Conservation (phyloP, 148 eudicot species). For the Rhododendron griersonianum region DNA sequence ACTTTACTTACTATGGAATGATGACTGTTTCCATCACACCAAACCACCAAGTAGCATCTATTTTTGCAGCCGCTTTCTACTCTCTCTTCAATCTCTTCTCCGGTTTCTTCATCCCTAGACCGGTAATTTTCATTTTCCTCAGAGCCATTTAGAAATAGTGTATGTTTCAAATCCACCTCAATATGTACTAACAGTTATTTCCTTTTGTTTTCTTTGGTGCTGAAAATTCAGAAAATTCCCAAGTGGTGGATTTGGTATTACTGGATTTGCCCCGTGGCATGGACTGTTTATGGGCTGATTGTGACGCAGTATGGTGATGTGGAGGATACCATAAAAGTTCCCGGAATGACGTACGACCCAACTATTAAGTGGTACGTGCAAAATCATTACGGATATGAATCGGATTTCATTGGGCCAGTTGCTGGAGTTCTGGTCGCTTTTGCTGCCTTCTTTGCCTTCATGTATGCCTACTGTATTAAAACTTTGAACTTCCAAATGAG, state of each 20-base stretch:
- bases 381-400: constrained; percentile 63
- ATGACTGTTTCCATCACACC: constrained; percentile 98
- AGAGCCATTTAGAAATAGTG: neutral
- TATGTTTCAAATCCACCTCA: neutral
- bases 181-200: neutral
- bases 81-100: constrained; percentile 91
- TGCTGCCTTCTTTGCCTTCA: constrained; percentile 77
- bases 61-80: constrained; percentile 89
- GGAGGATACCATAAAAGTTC: constrained; percentile 31
- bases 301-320: constrained; percentile 85
- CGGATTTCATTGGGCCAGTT: constrained; percentile 76
- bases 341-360: constrained; percentile 32
- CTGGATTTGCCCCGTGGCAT: constrained; percentile 94
- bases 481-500: constrained; percentile 90
- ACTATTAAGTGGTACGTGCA: constrained; percentile 47
- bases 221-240: constrained; percentile 67
- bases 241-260: constrained; percentile 99
- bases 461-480: constrained; percentile 79
- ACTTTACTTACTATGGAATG: constrained; percentile 98
- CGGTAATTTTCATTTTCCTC: constrained; percentile 45
- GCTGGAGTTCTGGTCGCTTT: constrained; percentile 73
- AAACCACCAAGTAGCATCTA: constrained; percentile 89
- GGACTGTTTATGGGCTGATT: constrained; percentile 91
- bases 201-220: neutral
- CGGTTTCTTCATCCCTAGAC: constrained; percentile 93